These are phyloP conservation scores for Pistacia integerrima DNA, from an alignment of 345 rosid genomes.

Conservation along the genomic window DNA sequence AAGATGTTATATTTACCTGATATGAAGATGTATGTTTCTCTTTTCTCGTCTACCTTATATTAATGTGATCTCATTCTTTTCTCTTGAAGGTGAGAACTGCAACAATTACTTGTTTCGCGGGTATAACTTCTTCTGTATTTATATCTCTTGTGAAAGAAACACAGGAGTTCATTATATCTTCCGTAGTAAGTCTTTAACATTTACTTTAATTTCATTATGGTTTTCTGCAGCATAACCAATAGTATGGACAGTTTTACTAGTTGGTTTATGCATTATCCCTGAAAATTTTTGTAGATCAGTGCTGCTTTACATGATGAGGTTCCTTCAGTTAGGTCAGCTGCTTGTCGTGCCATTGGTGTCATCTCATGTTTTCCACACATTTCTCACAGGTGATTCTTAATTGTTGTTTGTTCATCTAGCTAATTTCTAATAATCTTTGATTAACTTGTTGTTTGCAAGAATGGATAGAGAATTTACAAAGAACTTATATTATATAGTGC, in stretches of 20 bases:
- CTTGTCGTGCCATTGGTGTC: constrained; percentile 97
- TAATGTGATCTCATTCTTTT: constrained; percentile 14
- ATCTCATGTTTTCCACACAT: constrained; percentile 76
- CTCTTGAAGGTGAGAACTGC: constrained; percentile 78
- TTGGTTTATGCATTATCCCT: constrained; percentile 24
- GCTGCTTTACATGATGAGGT: constrained; percentile 68
- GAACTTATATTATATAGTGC: constrained; percentile 62
- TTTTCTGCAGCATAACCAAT: constrained; percentile 4
- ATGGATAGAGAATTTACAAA: constrained; percentile 33
- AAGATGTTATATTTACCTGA: constrained; percentile 4
- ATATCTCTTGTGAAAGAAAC: constrained; percentile 53
- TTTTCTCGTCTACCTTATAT: constrained; percentile 1
- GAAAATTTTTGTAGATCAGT: constrained; percentile 44
- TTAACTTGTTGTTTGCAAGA: constrained; percentile 15
- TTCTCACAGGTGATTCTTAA: constrained; percentile 57
- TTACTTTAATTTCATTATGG: constrained; percentile 10
- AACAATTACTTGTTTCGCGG: constrained; percentile 89
- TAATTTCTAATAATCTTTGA: constrained; percentile 13
- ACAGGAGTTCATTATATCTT: constrained; percentile 64
- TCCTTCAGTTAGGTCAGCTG: constrained; percentile 89
- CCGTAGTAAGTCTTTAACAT: constrained; percentile 54
- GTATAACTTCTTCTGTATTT: constrained; percentile 81
- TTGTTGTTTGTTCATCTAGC: constrained; percentile 5
- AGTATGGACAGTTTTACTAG: constrained; percentile 6
- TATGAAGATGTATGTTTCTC: constrained; percentile 8